Conservation (phyloP, 371 early-diverging fungal genomes). For the Cokeromyces recurvatus region DNA sequence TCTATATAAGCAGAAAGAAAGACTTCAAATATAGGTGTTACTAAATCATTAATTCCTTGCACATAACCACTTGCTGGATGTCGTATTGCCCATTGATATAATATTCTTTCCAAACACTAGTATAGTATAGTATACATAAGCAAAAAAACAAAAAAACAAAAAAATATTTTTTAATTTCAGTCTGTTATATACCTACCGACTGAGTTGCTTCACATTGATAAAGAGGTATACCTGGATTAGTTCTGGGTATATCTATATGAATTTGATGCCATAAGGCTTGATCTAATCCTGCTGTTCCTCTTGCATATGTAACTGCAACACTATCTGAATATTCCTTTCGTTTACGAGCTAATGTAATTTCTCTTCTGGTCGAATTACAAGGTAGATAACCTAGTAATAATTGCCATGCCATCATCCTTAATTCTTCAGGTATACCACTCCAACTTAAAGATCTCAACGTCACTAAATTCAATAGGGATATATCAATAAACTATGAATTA, state of each 20-base stretch:
- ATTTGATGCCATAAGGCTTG: constrained; percentile 91
- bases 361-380: constrained; percentile 77
- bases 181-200: constrained; percentile 44
- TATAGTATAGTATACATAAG: neutral
- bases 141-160: no score
- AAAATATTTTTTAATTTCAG: no score
- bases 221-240: constrained; percentile 76
- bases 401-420: constrained; percentile 88
- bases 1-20: constrained; percentile 76
- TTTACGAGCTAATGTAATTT: constrained; percentile 76
- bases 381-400: constrained; percentile 89
- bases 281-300: constrained; percentile 77
- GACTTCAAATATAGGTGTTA: constrained; percentile 93
- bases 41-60: constrained; percentile 98
- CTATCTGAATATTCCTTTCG: constrained; percentile 88
- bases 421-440: constrained; percentile 87
- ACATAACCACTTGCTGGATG: constrained; percentile 99
- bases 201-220: constrained; percentile 83
- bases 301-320: constrained; percentile 73
- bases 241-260: constrained; percentile 93
- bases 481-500: neutral
- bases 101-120: constrained; percentile 85
- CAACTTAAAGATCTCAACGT: constrained; percentile 79
- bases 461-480: constrained; percentile 22
- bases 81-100: constrained; percentile 96